phyloP scores from a whole-genome alignment of 2,329 filamentous ascomycete species.

The Fusarium lateritium region DNA sequence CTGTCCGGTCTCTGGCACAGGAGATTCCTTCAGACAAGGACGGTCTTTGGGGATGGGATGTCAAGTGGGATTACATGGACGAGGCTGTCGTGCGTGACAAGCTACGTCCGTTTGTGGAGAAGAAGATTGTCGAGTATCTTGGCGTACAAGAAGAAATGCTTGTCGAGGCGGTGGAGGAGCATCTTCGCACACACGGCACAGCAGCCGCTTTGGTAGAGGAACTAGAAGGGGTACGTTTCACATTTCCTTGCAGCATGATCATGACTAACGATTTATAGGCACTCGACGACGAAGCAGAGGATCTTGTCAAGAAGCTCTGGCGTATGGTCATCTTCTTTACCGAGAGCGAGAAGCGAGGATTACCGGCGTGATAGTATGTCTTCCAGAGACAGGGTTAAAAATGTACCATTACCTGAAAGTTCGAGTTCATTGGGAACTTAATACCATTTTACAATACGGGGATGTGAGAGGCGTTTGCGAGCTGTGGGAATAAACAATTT shows the following conservation, averaged over 20 bases:
- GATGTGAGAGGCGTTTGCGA: conserved; percentile 25
- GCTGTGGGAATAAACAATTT: conserved; percentile 25
- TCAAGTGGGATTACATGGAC: conserved; percentile 94
- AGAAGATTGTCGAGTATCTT: conserved; percentile 97
- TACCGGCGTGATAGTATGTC: conserved; percentile 70
- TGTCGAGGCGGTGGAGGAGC: conserved; percentile 92
- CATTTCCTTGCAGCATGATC: conserved; percentile 4
- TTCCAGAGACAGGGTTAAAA: not conserved
- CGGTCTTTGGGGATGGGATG: conserved; percentile 90
- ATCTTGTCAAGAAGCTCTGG: conserved; percentile 96
- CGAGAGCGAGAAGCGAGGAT: conserved; percentile 90
- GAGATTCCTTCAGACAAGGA: conserved; percentile 92
- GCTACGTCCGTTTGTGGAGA: conserved; percentile 94
- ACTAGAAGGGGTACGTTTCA: conserved; percentile 79
- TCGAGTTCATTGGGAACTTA: conserved; percentile 21
- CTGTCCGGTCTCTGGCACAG: conserved; percentile 84
- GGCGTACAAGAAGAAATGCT: conserved; percentile 97
- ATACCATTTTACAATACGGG: conserved; percentile 27
- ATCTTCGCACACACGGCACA: conserved; percentile 80
- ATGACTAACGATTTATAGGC: conserved; percentile 67
- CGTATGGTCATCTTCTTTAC: conserved; percentile 98
- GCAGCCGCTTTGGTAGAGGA: conserved; percentile 89
- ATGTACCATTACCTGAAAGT: conserved; percentile 32
- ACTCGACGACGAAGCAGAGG: conserved; percentile 94
- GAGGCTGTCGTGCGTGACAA: conserved; percentile 86